Conservation (phyloP, 2,329 filamentous ascomycete genomes). For the Reticulascus tulasneorum region DNA sequence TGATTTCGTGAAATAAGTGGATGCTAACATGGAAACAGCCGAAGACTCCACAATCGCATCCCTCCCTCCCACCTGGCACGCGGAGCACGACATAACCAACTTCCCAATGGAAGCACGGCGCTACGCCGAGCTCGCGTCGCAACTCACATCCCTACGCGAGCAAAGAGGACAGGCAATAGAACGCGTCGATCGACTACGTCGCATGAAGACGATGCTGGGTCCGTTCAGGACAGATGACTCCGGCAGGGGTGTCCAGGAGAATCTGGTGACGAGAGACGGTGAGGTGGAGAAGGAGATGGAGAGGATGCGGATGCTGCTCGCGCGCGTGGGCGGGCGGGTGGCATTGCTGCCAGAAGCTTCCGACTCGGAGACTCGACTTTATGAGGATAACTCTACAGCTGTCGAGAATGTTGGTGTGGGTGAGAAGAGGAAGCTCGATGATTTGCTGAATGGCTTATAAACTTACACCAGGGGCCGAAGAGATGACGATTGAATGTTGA, state of each 20-base stretch:
- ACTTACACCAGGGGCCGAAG: no score
- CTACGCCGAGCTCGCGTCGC: slow-evolving; percentile 47
- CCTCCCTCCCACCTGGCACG: slow-evolving; percentile 45
- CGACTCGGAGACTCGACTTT: slow-evolving; percentile 10
- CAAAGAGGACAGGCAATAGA: slow-evolving; percentile 33
- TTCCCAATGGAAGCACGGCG: slow-evolving; percentile 44
- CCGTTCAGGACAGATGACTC: slow-evolving; percentile 37
- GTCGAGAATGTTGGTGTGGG: slow-evolving; percentile 32
- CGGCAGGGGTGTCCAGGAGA: slow-evolving; percentile 53
- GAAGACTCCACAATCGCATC: slow-evolving; percentile 38
- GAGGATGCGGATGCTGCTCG: slow-evolving; percentile 60
- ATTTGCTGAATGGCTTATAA: slow-evolving; percentile 32
- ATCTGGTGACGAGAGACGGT: slow-evolving; percentile 62
- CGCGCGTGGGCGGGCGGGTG: slow-evolving; percentile 54
- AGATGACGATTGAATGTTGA: no score
- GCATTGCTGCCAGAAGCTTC: slow-evolving; percentile 27
- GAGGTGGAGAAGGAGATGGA: slow-evolving; percentile 63
- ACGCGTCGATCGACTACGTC: slow-evolving; percentile 43
- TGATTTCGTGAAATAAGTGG: background rate
- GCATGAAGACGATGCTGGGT: slow-evolving; percentile 46
- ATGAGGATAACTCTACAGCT: slow-evolving; percentile 17
- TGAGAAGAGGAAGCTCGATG: slow-evolving; percentile 39
- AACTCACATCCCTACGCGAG: slow-evolving; percentile 46
- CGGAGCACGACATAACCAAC: slow-evolving; percentile 28
- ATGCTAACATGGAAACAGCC: slow-evolving; percentile 23